Evolutionary conservation across 306 rosid genomes (phyloP), one percentile per base, ranked within the genome.

Genomic region (Malus fusca): DNA sequence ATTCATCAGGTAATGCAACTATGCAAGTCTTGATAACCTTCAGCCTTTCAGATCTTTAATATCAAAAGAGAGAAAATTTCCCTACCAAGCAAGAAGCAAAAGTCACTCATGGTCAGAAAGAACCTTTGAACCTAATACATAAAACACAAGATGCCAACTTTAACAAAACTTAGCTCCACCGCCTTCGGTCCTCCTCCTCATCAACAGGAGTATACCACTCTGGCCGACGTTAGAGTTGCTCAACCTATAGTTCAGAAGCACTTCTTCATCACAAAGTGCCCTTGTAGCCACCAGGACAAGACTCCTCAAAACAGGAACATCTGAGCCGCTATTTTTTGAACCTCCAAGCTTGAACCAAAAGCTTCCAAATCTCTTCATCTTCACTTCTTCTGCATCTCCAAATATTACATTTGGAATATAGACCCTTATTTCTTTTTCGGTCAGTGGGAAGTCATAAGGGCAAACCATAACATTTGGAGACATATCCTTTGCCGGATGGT

Each of bases 391-490:
- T 35, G 87, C 86, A 72, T 85, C 84, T 71, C 93, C 97, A 81
- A 90, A 88, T 63, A 74, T 31, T 8, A 90, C 71, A 63, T 92
- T 95, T 69, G 99, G 99, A 77, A 95, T 85, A 85, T 90, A 90
- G 11, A 72, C 85, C 70, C 97, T 85, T 88, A 88, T 89, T 73
- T 79, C 78, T 62, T 85, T 87, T 74, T 92, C 97, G 0, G 90
- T 79, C 75, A 92, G 81, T 48, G 97, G 99, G 78, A 89, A 95
- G 84, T 95, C 98, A 72, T 86, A 95, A 15, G 96, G 97, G 79
- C 98, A 95, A 68, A 95, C 78, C 96, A 95, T 92, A 69, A 90
- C 97, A 84, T 95, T 95, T 74, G 97, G 97, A 40, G 43, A 80
- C 81, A 88, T 82, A 71, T 84, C 92, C 85, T 89, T 84, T 56